These are phyloP conservation scores for Anthracocystis panici-leucophaei DNA, from an alignment of 1,284 basidiomycete species.

Conservation along the genomic window DNA sequence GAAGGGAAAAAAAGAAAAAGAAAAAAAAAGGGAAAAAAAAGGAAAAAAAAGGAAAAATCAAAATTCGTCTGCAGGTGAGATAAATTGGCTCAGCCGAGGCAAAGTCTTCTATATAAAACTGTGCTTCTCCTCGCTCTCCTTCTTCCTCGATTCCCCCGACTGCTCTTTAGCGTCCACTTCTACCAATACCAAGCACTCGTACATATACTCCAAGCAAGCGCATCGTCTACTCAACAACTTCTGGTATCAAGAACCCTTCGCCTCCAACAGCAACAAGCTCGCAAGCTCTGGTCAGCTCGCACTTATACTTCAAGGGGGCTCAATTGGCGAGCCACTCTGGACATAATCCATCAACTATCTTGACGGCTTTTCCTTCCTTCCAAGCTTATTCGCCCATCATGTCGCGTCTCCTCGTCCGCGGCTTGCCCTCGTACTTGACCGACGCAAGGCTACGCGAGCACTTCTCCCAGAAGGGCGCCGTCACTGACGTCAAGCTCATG, in stretches of 20 bases:
- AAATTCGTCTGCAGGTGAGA: constrained; percentile 3
- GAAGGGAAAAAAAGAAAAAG: constrained; percentile 5
- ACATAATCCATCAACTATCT: background rate
- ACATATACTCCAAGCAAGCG: constrained; percentile 29
- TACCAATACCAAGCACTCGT: constrained; percentile 7
- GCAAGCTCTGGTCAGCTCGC: constrained; percentile 11
- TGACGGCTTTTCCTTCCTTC: background rate
- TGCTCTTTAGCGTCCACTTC: constrained; percentile 38
- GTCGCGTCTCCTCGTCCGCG: constrained; percentile 93
- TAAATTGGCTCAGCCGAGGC: background rate
- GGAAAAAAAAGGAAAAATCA: no score
- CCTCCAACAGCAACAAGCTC: background rate
- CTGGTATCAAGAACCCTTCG: background rate
- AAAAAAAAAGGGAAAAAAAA: constrained; percentile 2
- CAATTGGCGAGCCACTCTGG: no score
- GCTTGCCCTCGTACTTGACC: constrained; percentile 82
- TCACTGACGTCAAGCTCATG: constrained; percentile 90
- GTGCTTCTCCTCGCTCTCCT: background rate
- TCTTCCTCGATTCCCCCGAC: constrained; percentile 16
- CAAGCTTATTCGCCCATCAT: constrained; percentile 19
- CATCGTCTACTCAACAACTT: background rate
- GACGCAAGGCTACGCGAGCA: constrained; percentile 78
- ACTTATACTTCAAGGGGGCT: background rate
- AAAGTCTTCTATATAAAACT: constrained; percentile 11
- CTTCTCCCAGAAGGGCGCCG: constrained; percentile 73